Percentiles rank a stretch among this genome's conserved stretches.
Conservation (phyloP, 768 basidiomycete species). For the Coprinopsis sp. region DNA sequence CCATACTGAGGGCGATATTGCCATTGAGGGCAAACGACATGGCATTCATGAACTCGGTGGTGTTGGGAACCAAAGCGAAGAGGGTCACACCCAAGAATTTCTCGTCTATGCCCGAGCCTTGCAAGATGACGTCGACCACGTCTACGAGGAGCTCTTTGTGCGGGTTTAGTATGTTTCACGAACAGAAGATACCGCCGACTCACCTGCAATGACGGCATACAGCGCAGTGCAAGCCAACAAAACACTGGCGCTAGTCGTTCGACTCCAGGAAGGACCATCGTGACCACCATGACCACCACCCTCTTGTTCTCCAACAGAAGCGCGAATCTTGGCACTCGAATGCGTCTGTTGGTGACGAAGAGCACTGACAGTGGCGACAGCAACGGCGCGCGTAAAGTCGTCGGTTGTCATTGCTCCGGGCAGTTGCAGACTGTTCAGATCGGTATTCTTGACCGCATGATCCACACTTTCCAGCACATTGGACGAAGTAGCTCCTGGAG, state of each 20-base stretch:
- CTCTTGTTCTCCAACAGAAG: slow-evolving; percentile 42
- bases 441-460: slow-evolving; percentile 63
- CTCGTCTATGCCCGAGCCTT: slow-evolving; percentile 90
- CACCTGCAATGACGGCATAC: slow-evolving; percentile 95
- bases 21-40: slow-evolving; percentile 96
- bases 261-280: slow-evolving; percentile 95
- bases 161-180: not conserved
- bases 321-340: slow-evolving; percentile 43
- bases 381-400: slow-evolving; percentile 90
- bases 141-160: slow-evolving; percentile 82
- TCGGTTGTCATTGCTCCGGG: slow-evolving; percentile 73
- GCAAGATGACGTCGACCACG: slow-evolving; percentile 89
- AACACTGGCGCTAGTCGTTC: slow-evolving; percentile 84
- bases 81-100: slow-evolving; percentile 96
- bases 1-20: slow-evolving; percentile 98
- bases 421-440: slow-evolving; percentile 45
- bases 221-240: slow-evolving; percentile 84
- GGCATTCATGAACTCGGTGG: slow-evolving; percentile 99
- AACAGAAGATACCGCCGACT: slow-evolving; percentile 21
- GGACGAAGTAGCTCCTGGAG: slow-evolving; percentile 42
- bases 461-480: slow-evolving; percentile 77
- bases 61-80: slow-evolving; percentile 97
- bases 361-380: slow-evolving; percentile 90
- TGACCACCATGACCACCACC: slow-evolving; percentile 73
- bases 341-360: slow-evolving; percentile 74